Evolutionary conservation across 345 rosid species (phyloP), one percentile per base, ranked within the genome.

Genomic region (Eucalyptus pauciflora): DNA sequence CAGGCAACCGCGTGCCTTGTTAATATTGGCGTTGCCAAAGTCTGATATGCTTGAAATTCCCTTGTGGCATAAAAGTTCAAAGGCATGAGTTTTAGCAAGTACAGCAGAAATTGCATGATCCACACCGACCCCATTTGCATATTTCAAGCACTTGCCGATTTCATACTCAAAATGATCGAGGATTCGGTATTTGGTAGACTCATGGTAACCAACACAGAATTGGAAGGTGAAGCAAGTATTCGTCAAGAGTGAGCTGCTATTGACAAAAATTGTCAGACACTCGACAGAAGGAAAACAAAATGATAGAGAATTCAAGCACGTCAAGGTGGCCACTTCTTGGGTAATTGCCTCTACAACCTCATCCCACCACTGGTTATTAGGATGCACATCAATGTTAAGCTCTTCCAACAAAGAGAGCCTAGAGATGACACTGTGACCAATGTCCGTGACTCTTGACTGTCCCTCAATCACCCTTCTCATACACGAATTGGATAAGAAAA

Each of bases 61-160:
- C 83, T 64, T 86, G 62, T 81, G 89, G 22, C 76, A 88, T 58
- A 90, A 46, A 25, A 92, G 86, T 69, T 92, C 91, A 58, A 92
- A 89, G 31, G 86, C 86, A 79, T 92, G 88, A 18, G 92, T 89
- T 88, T 87, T 90, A 27, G 89, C 83, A 54, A 92, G 90, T 62
- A 92, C 88, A 50, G 20, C 86, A 4, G 10, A 56, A 50, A 89
- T 79, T 16, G 86, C 76, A 43, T 18, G 11, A 71, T 51, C 88
- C 16, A 86, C 49, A 16, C 86, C 51, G 16, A 86, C 89, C 33
- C 87, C 86, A 80, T 87, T 76, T 52, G 80, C 80, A 58, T 89
- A 89, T 87, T 88, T 89, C 89, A 92, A 87, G 85, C 91, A 89
- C 86, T 86, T 85, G 79, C n/a, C 50, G 37, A 87, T 89, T 80